Conservation (phyloP, 2,329 filamentous ascomycete species). For the Penicillium sp. region DNA sequence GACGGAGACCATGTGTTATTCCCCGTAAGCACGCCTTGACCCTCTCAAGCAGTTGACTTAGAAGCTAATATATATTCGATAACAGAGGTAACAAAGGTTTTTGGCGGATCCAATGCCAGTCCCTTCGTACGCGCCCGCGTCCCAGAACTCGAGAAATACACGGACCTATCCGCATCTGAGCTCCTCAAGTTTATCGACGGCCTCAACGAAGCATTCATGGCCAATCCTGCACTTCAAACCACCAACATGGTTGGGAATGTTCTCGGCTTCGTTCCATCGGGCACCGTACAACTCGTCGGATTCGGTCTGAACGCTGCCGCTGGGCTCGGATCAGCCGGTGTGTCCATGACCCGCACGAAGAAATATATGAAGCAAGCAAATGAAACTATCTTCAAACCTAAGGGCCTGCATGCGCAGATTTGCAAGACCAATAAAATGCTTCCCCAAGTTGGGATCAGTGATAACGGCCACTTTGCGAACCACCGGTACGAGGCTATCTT, state of each 20-base stretch:
- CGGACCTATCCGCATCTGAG: conserved; percentile 10
- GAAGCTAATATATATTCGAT: background rate
- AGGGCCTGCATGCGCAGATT: conserved; percentile 28
- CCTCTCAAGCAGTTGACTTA: too few relatives aligned
- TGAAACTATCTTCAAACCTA: conserved; percentile 27
- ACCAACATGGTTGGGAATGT: conserved; percentile 21
- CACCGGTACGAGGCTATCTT: background rate
- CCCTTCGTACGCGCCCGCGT: conserved; percentile 16
- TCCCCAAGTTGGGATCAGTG: conserved; percentile 5
- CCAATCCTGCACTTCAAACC: conserved; percentile 36
- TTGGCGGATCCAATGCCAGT: background rate
- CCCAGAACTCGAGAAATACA: background rate
- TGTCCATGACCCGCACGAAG: conserved; percentile 24
- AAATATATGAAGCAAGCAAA: conserved; percentile 28
- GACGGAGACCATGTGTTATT: background rate
- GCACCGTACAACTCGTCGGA: conserved; percentile 21
- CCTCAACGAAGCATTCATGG: conserved; percentile 53
- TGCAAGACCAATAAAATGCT: conserved; percentile 22
- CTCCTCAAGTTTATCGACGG: conserved; percentile 35
- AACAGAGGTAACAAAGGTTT: background rate
- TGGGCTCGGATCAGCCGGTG: conserved; percentile 13
- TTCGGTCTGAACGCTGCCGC: conserved; percentile 15
- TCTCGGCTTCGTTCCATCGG: conserved; percentile 26
- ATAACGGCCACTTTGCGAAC: conserved; percentile 4
- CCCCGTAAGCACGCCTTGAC: background rate